Conservation (phyloP, 768 basidiomycete genomes). For the Daedaleopsis sinensis region DNA sequence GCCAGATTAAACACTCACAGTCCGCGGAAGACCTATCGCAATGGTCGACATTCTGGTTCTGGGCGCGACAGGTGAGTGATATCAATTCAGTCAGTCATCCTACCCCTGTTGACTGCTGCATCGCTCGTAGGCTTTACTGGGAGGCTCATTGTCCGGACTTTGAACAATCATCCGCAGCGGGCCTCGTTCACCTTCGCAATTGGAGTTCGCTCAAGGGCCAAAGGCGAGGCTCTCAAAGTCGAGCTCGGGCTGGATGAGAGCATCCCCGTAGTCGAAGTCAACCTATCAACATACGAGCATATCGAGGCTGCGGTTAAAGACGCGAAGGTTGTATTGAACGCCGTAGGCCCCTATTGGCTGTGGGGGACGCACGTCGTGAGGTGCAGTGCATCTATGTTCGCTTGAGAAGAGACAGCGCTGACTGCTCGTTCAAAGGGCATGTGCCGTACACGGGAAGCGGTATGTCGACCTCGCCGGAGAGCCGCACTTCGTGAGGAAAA, state of each 20-base stretch:
- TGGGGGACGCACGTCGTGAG: slow-evolving; percentile 59
- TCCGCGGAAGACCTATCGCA: too few relatives aligned
- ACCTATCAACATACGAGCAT: slow-evolving; percentile 55
- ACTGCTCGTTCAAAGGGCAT: slow-evolving; percentile 49
- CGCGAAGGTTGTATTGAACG: slow-evolving; percentile 72
- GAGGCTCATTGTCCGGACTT: slow-evolving; percentile 65
- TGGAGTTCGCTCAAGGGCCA: slow-evolving; percentile 69
- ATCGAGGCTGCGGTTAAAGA: slow-evolving; percentile 60
- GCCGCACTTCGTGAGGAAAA: slow-evolving; percentile 61
- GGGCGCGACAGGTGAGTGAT: slow-evolving; percentile 60
- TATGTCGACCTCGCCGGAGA: slow-evolving; percentile 89
- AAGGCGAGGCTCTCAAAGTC: slow-evolving; percentile 55
- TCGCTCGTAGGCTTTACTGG: slow-evolving; percentile 64
- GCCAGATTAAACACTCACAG: too few relatives aligned
- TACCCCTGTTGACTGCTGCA: too few relatives aligned
- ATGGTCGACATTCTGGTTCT: slow-evolving; percentile 62
- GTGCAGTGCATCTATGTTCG: slow-evolving; percentile 38
- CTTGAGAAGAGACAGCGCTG: background rate
- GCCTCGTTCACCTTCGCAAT: slow-evolving; percentile 65
- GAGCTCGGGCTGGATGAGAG: slow-evolving; percentile 47
- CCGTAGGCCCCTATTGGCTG: slow-evolving; percentile 78
- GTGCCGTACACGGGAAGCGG: slow-evolving; percentile 72
- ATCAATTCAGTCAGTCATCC: background rate
- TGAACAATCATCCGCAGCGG: slow-evolving; percentile 63
- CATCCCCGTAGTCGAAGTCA: slow-evolving; percentile 53